A percentile compares a stretch with the other conserved stretches of the same genome.
These are phyloP conservation scores for Candida xiaguanensis DNA, from an alignment of 805 yeast genomes.

Conservation along the genomic window DNA sequence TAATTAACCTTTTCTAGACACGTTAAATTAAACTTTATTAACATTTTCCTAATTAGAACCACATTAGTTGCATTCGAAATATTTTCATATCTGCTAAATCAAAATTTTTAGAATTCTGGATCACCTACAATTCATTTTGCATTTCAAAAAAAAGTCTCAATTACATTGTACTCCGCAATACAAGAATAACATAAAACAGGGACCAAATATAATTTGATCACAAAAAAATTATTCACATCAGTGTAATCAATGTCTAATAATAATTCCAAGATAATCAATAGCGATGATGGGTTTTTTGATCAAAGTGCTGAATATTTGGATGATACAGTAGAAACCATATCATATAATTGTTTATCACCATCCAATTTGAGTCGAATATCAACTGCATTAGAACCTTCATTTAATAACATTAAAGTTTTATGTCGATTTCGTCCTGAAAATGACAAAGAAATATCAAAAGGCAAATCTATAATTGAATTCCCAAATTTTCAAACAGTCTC, in stretches of 20 bases:
- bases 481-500: slow-evolving; percentile 25
- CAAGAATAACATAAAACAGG: too few species aligned
- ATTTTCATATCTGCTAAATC: too few species aligned
- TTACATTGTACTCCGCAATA: background rate
- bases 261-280: background rate
- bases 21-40: background rate
- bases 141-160: background rate
- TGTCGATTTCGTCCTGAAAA: slow-evolving; percentile 68
- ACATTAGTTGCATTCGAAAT: too few species aligned
- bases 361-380: slow-evolving; percentile 3
- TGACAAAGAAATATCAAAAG: slow-evolving; percentile 23
- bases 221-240: too few species aligned
- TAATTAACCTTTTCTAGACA: background rate
- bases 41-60: too few species aligned
- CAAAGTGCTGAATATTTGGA: slow-evolving; percentile 3
- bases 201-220: too few species aligned
- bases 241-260: background rate
- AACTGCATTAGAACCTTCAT: background rate
- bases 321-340: background rate
- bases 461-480: slow-evolving; percentile 16
- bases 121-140: background rate
- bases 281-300: slow-evolving; percentile 1
- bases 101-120: too few species aligned
- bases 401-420: slow-evolving; percentile 53
- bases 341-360: slow-evolving; percentile 2